Conservation (phyloP, 768 basidiomycete species). For the Mycena crocata region DNA sequence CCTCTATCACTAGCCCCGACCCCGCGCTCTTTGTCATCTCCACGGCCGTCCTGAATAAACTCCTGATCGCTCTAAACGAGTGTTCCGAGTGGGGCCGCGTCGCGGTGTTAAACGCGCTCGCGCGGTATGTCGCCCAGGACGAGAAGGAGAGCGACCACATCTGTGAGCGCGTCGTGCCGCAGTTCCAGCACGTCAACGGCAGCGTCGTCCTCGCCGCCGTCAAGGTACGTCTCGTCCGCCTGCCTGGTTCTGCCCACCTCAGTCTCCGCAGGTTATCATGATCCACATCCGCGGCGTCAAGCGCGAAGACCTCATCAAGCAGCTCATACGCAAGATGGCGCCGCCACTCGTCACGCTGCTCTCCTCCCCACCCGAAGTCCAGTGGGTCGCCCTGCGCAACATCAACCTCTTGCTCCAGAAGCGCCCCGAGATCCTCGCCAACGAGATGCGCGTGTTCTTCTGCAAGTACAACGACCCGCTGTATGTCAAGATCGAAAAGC, state of each 20-base stretch:
- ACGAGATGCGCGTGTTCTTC: constrained; percentile 99
- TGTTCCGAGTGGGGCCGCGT: constrained; percentile 99
- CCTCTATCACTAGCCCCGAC: constrained; percentile 65
- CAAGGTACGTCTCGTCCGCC: constrained; percentile 65
- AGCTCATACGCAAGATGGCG: constrained; percentile 95
- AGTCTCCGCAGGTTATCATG: constrained; percentile 83
- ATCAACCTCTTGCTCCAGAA: constrained; percentile 97
- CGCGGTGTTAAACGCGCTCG: constrained; percentile 87
- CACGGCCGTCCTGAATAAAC: constrained; percentile 81
- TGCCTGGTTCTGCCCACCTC: not conserved
- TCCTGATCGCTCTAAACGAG: constrained; percentile 97
- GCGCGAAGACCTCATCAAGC: constrained; percentile 86
- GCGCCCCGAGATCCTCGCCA: constrained; percentile 87
- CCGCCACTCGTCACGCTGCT: constrained; percentile 95
- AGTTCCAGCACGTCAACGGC: constrained; percentile 97
- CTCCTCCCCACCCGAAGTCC: constrained; percentile 96
- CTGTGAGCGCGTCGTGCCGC: constrained; percentile 97
- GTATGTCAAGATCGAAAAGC: constrained; percentile 98
- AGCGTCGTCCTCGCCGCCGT: constrained; percentile 96
- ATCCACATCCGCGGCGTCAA: constrained; percentile 88
- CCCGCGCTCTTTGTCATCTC: constrained; percentile 86
- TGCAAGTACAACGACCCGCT: constrained; percentile 99
- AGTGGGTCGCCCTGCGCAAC: constrained; percentile 97
- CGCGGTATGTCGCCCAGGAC: constrained; percentile 85
- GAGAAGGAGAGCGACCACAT: constrained; percentile 98